Base-by-base conservation (phyloP, 805 yeast species). In the Priceomyces medius region DNA sequence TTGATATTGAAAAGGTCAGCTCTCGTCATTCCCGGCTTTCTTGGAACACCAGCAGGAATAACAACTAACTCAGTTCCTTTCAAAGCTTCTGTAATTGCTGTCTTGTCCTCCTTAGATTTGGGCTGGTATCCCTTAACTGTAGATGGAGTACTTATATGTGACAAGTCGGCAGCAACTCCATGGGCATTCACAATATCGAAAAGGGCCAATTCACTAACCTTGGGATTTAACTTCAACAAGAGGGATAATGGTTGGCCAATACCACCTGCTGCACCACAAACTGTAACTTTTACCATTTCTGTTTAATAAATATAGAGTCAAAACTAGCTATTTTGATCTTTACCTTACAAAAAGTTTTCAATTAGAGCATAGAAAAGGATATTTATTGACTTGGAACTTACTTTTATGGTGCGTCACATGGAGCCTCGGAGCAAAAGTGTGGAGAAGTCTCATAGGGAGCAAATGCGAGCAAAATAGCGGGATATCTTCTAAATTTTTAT, bases 251-350 rank as follows among this genome's bases (percentile, higher is more conserved):
- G 76, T 51, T 71, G 76, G 39, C 76, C 76, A 46, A 71, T 71
- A 35, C 76, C 76, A 41, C 76, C 76, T 38, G 76, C 76, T 33
- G 75, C 76, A 32, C 76, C 76, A 48, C 74, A 70, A 38, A 71
- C 74, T 28, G 76, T 71, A 43, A 71, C 76, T 59, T 71, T 71
- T 35, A 67, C 71, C 66, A 64, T 67, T 21, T 21, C 8, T 32
- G 35, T 26, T 4, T 26, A 26, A 26, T 26, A 26, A 26, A 26
- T 21, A 21, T 31, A 31, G 34, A 31, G 5, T 31, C 19, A 6
- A 16, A 31, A 16, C 21, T 8, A n/a, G 24, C 18, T 28, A 10
- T 23, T 10, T 26, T n/a, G n/a, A 10, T 5, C 5, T 9, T 21
- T 7, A n/a, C 9, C 29, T 26, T 26, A 10, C n/a, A 5, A 26